Percentiles rank a stretch among this genome's conserved stretches.
phyloP scores from a whole-genome alignment of 2,329 filamentous ascomycete species.

The Neopestalotiopsis sp. region DNA sequence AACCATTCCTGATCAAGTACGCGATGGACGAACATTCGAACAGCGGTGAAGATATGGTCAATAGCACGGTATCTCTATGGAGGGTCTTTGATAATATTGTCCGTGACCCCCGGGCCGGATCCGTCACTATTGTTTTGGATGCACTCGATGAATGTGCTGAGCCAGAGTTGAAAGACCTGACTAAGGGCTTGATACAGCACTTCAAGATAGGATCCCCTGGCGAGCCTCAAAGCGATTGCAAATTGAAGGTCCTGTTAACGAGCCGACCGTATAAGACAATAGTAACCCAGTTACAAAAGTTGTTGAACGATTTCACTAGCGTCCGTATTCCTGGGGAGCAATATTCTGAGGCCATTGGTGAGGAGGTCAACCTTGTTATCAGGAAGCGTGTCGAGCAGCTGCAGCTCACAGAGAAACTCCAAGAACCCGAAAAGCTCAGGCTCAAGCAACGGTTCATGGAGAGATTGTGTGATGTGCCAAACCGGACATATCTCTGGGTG shows the following conservation, averaged over 20 bases:
- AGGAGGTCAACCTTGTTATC: conserved; percentile 43
- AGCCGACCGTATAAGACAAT: conserved; percentile 41
- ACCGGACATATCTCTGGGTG: conserved; percentile 47
- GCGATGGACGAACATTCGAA: conserved; percentile 32
- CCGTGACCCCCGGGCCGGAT: conserved; percentile 32
- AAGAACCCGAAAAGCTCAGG: background rate
- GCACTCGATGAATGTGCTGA: conserved; percentile 45
- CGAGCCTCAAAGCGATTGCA: background rate
- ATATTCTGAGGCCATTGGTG: conserved; percentile 39
- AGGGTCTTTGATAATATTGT: conserved; percentile 35
- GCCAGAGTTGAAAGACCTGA: conserved; percentile 25
- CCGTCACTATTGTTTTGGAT: conserved; percentile 43
- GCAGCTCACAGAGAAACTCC: conserved; percentile 17
- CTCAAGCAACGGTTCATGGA: conserved; percentile 27
- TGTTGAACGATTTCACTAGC: background rate
- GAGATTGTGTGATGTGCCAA: conserved; percentile 23
- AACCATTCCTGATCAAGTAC: conserved; percentile 37
- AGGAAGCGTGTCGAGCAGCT: conserved; percentile 32
- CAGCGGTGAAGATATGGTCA: conserved; percentile 33
- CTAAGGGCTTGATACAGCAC: conserved; percentile 23
- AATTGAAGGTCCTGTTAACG: conserved; percentile 42
- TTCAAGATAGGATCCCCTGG: background rate
- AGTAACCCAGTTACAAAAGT: conserved; percentile 28
- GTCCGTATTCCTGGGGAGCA: conserved; percentile 43
- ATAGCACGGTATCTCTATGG: conserved; percentile 37